Evolutionary conservation across 129 eudicot genomes (phyloP), one percentile per base, ranked within the genome.

Genomic region (Mikania micrantha): DNA sequence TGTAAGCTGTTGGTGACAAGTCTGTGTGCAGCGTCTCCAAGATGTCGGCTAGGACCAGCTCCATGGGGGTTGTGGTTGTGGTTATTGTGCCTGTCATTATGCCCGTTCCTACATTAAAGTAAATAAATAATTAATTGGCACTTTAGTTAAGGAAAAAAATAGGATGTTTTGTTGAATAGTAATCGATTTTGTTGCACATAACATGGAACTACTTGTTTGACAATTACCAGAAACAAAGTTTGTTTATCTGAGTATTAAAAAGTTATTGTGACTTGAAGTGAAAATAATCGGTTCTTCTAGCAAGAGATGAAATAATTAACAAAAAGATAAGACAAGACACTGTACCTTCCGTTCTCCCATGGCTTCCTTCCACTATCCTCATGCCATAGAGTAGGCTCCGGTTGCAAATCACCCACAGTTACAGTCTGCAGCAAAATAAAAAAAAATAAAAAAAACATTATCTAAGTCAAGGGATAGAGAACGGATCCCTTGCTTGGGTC

Each of bases 1-100:
- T 85, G 95, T 77, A 92, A 79, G 78, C 96, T 92, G 62, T 88
- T 92, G 29, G 54, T 78, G 10, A 92, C 91, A 19, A 92, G 85
- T 24, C 95, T 78, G 67, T 84, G 98, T 53, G 98, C 96, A 48
- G 98, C 98, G 17, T 88, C 96, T 9, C 96, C 98, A 64, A 92
- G 92, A 27, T 86, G 90, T 36, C 84, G 78, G 40, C 95, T 91
- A 31, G 91, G 76, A 29, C 53, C 67, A 22, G 80, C 72, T 52
- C 90, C 94, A 67, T 71, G 70, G 3, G 62, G 36, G 10, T 56
- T 56, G 27, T 85, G 74, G 44, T 56, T 58, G 13, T 59, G n/a
- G 38, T 72, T 60, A 44, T 72, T 71, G 19, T 75, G 82, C 79
- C 90, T 78, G 81, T 67, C 69, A 25, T 74, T 49, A 2, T 53